phyloP scores from a whole-genome alignment of 345 rosid genomes.

The Dipteronia sinensis region DNA sequence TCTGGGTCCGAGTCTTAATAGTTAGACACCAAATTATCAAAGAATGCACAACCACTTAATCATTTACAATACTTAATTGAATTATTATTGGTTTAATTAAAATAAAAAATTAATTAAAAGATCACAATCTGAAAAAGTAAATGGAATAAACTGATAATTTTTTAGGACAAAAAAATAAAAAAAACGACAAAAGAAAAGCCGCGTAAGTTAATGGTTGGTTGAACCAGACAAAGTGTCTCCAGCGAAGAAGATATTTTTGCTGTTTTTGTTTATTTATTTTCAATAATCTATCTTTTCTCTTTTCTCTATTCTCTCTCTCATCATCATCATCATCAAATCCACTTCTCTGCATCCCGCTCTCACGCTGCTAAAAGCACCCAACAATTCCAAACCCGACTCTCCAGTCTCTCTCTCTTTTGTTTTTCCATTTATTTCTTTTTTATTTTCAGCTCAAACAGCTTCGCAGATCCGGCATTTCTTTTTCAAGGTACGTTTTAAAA shows the following conservation, averaged over 20 bases:
- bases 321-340: slow-evolving; percentile 8
- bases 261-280: background rate
- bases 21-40: no score
- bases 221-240: slow-evolving; percentile 15
- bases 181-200: background rate
- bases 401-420: background rate
- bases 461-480: slow-evolving; percentile 22
- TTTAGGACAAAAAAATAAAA: background rate
- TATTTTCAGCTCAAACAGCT: background rate
- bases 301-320: background rate
- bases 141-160: no score
- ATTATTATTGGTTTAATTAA: no score
- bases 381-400: background rate
- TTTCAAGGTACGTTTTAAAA: slow-evolving; percentile 30
- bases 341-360: background rate
- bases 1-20: no score
- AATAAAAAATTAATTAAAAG: no score
- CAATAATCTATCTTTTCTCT: background rate
- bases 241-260: slow-evolving; percentile 11
- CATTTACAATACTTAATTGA: no score
- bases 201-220: slow-evolving; percentile 8
- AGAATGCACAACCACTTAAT: no score
- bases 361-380: slow-evolving; percentile 5
- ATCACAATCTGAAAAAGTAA: no score
- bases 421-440: background rate